Evolutionary conservation across 176 grass and related monocot species (phyloP), one percentile per base, ranked within the genome.

Genomic region (Tillandsia fasciculata): DNA sequence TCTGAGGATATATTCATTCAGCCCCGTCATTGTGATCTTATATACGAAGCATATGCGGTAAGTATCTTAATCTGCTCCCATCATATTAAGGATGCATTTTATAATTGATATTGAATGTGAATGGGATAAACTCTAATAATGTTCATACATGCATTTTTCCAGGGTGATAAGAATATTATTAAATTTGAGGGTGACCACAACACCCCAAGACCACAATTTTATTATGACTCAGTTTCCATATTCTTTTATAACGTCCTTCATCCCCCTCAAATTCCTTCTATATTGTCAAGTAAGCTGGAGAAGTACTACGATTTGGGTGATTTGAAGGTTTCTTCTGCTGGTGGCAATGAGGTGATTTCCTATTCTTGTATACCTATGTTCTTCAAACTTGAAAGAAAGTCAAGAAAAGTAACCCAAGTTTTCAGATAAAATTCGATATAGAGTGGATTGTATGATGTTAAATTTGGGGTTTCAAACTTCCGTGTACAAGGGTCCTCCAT

Each of bases 141-240:
- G 81, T 71, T 9, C 51, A 74, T 77, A 66, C 78, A 12, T 66
- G 48, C 71, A 77, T 67, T 48, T 78, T 23, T 86, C 42, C 72
- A 99, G 90, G 90, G 90, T 24, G 95, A 99, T 80, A 99, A 99
- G 82, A 99, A 93, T 73, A 63, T 94, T 65, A 94, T 99, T 52
- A 90, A 90, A 84, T 99, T 99, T 90, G 87, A 99, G 11, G 95
- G 95, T 63, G 90, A 94, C 81, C 95, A 99, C 77, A 99, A 94
- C 74, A 86, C 95, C 1, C 80, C 84, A 14, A 94, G 95, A 77
- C 95, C 95, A 15, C 90, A 99, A 69, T 94, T 99, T 79, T 99
- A 94, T 64, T 99, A 99, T 15, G 90, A 99, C 77, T 94, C 95
- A 70, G 95, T 99, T 90, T 94, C 90, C 24, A 90, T 99, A 76